phyloP scores from a whole-genome alignment of 345 rosid genomes.

The Clarkia xantiana region DNA sequence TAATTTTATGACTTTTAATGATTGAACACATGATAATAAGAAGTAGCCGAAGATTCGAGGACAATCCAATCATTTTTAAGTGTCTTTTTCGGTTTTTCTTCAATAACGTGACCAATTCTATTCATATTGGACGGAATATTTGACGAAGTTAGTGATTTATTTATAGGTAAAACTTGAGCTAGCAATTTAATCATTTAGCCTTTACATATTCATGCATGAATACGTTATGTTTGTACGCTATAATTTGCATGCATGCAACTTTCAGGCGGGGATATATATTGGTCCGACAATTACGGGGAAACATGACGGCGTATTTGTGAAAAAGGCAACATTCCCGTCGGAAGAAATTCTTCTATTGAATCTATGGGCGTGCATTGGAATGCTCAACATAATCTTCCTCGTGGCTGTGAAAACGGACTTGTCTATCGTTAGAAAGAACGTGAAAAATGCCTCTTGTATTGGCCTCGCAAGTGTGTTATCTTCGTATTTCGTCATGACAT shows the following conservation, averaged over 20 bases:
- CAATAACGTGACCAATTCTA: too few species aligned
- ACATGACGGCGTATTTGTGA: background rate
- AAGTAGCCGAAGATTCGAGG: too few species aligned
- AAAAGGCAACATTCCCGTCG: background rate
- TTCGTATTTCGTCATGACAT: background rate
- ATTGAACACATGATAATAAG: too few species aligned
- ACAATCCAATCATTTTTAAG: too few species aligned
- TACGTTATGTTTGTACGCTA: too few species aligned
- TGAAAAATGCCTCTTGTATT: background rate
- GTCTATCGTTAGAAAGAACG: background rate
- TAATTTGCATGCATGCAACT: background rate
- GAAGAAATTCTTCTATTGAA: constrained; percentile 1
- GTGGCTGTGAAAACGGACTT: constrained; percentile 8
- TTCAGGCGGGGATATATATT: constrained; percentile 8
- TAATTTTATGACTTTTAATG: too few species aligned
- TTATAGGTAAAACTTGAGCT: too few species aligned
- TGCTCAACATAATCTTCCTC: constrained; percentile 4
- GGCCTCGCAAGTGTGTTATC: background rate
- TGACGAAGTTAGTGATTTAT: too few species aligned
- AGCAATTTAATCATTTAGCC: too few species aligned
- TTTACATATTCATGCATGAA: too few species aligned
- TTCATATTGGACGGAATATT: too few species aligned
- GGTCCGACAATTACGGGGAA: background rate
- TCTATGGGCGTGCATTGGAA: background rate
- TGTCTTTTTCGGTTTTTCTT: too few species aligned